These are phyloP conservation scores for Psilocybe cyanescens DNA, from an alignment of 768 basidiomycete species.

Conservation along the genomic window DNA sequence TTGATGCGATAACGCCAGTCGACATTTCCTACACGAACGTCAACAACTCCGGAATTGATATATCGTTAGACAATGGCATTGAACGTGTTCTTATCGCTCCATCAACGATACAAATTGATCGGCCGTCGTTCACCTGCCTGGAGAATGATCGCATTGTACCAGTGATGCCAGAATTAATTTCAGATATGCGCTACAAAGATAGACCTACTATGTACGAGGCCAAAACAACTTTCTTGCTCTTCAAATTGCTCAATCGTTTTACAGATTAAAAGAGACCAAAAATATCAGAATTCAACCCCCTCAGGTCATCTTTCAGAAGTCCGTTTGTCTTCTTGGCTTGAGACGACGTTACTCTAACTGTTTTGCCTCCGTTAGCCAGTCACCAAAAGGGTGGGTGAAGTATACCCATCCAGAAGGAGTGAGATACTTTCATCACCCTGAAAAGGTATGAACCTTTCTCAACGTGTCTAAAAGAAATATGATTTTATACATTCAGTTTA, in stretches of 20 bases:
- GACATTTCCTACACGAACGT: background rate
- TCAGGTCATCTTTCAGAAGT: background rate
- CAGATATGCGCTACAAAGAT: background rate
- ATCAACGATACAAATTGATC: background rate
- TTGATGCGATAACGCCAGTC: no score
- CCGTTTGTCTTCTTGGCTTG: background rate
- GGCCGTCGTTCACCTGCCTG: background rate
- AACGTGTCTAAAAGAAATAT: background rate
- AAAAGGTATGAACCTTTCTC: background rate
- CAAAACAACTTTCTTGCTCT: no score
- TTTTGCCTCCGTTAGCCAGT: no score
- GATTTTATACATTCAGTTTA: slow-evolving; percentile 18
- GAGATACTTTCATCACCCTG: background rate
- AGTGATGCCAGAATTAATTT: background rate
- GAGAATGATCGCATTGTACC: background rate
- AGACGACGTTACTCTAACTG: background rate
- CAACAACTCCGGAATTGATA: no score
- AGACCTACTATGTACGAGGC: background rate
- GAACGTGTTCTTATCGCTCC: background rate
- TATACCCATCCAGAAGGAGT: slow-evolving; percentile 1
- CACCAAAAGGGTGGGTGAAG: background rate
- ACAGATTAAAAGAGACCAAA: background rate
- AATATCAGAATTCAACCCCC: background rate
- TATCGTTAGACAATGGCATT: background rate
- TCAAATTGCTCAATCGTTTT: background rate